Evolutionary conservation across 257 asterid species (phyloP).

Genomic region (Paraleonurus japonicus): DNA sequence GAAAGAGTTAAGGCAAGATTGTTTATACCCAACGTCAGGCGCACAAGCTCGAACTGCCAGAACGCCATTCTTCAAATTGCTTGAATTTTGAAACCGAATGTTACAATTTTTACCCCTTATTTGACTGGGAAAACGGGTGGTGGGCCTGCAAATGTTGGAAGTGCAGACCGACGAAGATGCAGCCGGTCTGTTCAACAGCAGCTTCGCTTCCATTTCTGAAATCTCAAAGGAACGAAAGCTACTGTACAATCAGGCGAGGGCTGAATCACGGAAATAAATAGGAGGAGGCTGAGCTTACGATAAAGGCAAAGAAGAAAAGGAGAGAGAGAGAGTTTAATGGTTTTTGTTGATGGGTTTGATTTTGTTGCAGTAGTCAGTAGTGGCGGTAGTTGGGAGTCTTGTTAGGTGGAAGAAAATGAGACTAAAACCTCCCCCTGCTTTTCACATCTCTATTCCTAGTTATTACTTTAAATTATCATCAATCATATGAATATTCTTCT

Average conservation of each 20-base stretch:
- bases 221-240: neutral
- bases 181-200: slow-evolving; percentile 39
- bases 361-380: neutral
- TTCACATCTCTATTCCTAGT: too few species aligned
- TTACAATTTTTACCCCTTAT: slow-evolving; percentile 21
- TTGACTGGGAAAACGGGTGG: slow-evolving; percentile 9
- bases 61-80: slow-evolving; percentile 25
- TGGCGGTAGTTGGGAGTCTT: too few species aligned
- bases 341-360: neutral
- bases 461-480: too few species aligned
- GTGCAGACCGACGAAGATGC: slow-evolving; percentile 30
- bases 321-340: neutral
- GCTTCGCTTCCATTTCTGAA: slow-evolving; percentile 51
- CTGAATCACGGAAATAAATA: neutral
- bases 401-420: too few species aligned
- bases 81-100: slow-evolving; percentile 31
- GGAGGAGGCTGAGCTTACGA: neutral
- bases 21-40: slow-evolving; percentile 44
- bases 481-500: too few species aligned
- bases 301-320: neutral
- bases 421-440: too few species aligned
- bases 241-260: neutral
- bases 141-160: slow-evolving; percentile 29
- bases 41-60: slow-evolving; percentile 47
- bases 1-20: neutral